Evolutionary conservation across 805 yeast genomes (phyloP).

Genomic region (Saccharomycopsis sp.): DNA sequence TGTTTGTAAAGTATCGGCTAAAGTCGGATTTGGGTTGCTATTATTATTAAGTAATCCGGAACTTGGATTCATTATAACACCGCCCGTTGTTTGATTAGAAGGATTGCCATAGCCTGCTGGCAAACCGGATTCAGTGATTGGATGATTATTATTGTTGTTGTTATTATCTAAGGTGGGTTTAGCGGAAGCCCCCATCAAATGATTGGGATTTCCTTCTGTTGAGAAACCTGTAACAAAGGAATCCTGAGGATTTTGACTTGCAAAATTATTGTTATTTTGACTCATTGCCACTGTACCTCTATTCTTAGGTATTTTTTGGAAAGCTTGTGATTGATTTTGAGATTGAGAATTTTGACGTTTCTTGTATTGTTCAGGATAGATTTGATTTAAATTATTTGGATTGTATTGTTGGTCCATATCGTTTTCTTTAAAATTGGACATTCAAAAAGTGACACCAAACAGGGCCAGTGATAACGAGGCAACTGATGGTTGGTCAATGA

Average conservation of each 20-base stretch:
- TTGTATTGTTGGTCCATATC: too few species aligned
- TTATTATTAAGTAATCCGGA: background rate
- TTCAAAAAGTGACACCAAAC: too few species aligned
- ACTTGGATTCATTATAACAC: background rate
- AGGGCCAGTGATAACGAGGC: too few species aligned
- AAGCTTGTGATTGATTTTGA: background rate
- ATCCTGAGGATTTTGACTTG: background rate
- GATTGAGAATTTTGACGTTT: conserved; percentile 2
- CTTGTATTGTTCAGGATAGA: background rate
- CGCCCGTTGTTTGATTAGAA: background rate
- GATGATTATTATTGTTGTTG: background rate
- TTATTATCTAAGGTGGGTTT: background rate
- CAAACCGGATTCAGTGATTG: background rate
- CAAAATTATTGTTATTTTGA: background rate
- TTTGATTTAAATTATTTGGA: background rate
- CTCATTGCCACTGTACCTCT: background rate
- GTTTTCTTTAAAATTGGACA: too few species aligned
- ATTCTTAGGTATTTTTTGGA: conserved; percentile 1
- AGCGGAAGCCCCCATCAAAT: background rate
- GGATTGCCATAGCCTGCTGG: background rate
- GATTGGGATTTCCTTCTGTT: background rate
- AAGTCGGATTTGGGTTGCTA: background rate
- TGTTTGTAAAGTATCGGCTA: conserved; percentile 17
- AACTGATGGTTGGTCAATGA: too few species aligned
- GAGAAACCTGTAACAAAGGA: background rate